phyloP scores from a whole-genome alignment of 1,284 basidiomycete species.

The Cryptococcus hybrid region DNA sequence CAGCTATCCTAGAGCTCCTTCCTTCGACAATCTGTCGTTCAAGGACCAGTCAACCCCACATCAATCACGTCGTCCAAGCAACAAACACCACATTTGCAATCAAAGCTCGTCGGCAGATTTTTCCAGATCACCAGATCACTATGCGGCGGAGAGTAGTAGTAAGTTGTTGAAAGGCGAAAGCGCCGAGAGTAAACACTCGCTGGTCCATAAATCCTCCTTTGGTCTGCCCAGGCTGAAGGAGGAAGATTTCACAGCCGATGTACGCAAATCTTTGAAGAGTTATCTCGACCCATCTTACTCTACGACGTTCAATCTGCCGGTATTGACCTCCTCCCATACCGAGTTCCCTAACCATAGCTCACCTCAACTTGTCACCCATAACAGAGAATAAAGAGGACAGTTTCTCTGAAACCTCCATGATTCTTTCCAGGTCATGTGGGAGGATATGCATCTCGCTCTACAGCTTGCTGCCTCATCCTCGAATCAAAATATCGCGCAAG shows the following conservation, averaged over 20 bases:
- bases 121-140: constrained; percentile 15
- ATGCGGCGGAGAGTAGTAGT: constrained; percentile 4
- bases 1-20: constrained; percentile 5
- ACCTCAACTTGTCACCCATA: constrained; percentile 8
- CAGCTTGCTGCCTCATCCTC: background rate
- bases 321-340: constrained; percentile 29
- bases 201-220: constrained; percentile 22
- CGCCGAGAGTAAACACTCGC: constrained; percentile 14
- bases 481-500: constrained; percentile 4
- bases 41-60: constrained; percentile 12
- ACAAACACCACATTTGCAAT: constrained; percentile 4
- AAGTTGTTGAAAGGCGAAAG: too few relatives aligned
- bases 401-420: background rate
- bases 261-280: constrained; percentile 24
- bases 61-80: background rate
- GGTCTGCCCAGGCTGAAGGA: constrained; percentile 19
- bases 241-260: constrained; percentile 21
- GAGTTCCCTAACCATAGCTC: background rate
- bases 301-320: constrained; percentile 3
- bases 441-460: constrained; percentile 11
- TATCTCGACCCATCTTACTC: constrained; percentile 1
- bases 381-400: constrained; percentile 8
- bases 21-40: constrained; percentile 6
- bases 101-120: constrained; percentile 26
- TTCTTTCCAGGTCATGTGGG: constrained; percentile 7